These are phyloP conservation scores for Elongisporangium undulatum DNA, from an alignment of 352 stramenopile genomes.

Conservation along the genomic window DNA sequence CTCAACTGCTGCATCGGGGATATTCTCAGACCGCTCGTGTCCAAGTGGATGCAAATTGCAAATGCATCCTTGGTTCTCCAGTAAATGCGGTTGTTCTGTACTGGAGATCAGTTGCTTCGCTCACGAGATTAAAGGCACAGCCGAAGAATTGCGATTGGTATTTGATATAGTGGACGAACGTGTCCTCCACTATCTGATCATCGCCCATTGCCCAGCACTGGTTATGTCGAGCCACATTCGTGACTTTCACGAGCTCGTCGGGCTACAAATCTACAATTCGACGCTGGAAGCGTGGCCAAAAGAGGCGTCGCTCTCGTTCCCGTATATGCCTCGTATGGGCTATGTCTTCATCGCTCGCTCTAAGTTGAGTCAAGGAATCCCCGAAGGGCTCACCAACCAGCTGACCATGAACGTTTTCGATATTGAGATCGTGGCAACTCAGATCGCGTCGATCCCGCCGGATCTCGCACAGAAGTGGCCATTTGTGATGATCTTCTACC, in stretches of 20 bases:
- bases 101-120: slow-evolving; percentile 25
- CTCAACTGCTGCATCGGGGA: slow-evolving; percentile 11
- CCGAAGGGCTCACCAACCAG: slow-evolving; percentile 18
- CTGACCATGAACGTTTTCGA: slow-evolving; percentile 16
- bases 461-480: slow-evolving; percentile 20
- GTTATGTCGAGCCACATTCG: slow-evolving; percentile 14
- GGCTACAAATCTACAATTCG: slow-evolving; percentile 31
- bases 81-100: slow-evolving; percentile 23
- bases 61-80: slow-evolving; percentile 25
- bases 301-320: slow-evolving; percentile 11
- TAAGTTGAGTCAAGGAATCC: slow-evolving; percentile 2
- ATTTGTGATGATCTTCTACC: slow-evolving; percentile 19
- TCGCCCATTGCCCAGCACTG: slow-evolving; percentile 22
- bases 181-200: slow-evolving; percentile 20
- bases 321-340: slow-evolving; percentile 11
- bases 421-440: slow-evolving; percentile 17
- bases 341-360: slow-evolving; percentile 23
- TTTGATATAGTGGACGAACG: slow-evolving; percentile 10
- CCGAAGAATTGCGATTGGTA: slow-evolving; percentile 6
- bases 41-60: slow-evolving; percentile 18
- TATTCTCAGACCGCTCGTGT: slow-evolving; percentile 10
- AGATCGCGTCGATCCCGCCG: slow-evolving; percentile 7
- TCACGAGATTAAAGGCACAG: slow-evolving; percentile 9
- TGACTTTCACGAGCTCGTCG: slow-evolving; percentile 15
- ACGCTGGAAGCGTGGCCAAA: slow-evolving; percentile 15